Base-by-base conservation (phyloP, 1,284 basidiomycete genomes). In the Chiua sp. region DNA sequence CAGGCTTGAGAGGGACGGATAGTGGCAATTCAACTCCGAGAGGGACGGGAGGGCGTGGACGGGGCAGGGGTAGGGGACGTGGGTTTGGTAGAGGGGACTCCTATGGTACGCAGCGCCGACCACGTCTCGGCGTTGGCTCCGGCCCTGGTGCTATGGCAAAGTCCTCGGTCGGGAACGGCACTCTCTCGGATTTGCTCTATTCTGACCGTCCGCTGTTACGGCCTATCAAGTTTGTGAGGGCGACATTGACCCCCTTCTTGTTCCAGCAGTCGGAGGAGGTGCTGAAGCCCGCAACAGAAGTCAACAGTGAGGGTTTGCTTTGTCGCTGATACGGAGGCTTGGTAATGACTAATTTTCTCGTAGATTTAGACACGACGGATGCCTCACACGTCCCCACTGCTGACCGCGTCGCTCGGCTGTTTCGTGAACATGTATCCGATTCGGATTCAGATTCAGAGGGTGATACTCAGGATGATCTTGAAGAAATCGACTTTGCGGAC, bases 201-300 rank as follows among this genome's bases (percentile, higher is more conserved):
- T 74, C 82, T 35, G 82, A 86, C 51, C 76, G 91, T 37, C 89
- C 88, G 3, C 75, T 86, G 0, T 77, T 92, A 16, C 77, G 78
- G 30, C 90, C 90, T 0, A 78, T 92, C 62, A 74, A 77, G 22
- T 92, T 92, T 65, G 88, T 92, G n/a, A 83, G 78, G 13, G 85
- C 87, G 1, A 77, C 79, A 11, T 59, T 80, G 51, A 86, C 82
- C 4, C 80, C 79, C 11, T 80, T 75, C n/a, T 72, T 92, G 32
- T 92, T 92, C 69, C 69, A 84, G 63, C 68, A 85, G 35, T 79
- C 86, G 55, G 90, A 91, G 53, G 89, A 91, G n/a, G 77, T 92
- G 15, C 70, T 92, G 47, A 75, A 87, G 64, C 77, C 87, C 4
- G 72, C 79, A 3, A 77, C 77, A 1, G 84, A 90, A 63, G 77